A percentile compares a stretch with the other conserved stretches of the same genome.
Evolutionary conservation across 169 alveolate species (phyloP).

Genomic region (Theileria sp.): DNA sequence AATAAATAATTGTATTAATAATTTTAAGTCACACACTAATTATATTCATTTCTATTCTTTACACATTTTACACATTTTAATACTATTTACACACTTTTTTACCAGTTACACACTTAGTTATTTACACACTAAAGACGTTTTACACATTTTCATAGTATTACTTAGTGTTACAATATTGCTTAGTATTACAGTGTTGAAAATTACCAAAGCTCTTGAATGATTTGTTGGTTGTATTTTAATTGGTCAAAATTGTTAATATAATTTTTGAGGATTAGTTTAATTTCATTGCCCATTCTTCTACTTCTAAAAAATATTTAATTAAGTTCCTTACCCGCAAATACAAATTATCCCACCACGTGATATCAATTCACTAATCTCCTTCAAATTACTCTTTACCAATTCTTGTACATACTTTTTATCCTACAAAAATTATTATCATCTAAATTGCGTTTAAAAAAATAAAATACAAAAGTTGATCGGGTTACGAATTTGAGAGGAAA

Average conservation of each 20-base stretch:
- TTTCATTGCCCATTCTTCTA: constrained; percentile 57
- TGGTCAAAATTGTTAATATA: constrained; percentile 29
- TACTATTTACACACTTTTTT: too few relatives aligned
- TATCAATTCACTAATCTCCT: constrained; percentile 1
- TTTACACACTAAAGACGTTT: too few relatives aligned
- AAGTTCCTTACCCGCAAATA: constrained; percentile 58
- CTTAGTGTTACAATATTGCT: too few relatives aligned
- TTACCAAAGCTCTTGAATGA: constrained; percentile 72
- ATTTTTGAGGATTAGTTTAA: constrained; percentile 45
- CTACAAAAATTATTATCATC: constrained; percentile 20
- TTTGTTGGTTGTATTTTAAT: constrained; percentile 48
- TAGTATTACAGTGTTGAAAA: neutral
- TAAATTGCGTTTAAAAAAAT: neutral
- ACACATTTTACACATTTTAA: too few relatives aligned
- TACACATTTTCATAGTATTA: too few relatives aligned
- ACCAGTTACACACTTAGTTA: too few relatives aligned
- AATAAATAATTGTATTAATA: neutral
- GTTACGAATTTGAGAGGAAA: too few relatives aligned
- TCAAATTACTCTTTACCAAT: constrained; percentile 17
- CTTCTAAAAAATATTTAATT: constrained; percentile 26
- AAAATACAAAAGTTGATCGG: too few relatives aligned
- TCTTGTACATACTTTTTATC: constrained; percentile 46
- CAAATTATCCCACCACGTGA: constrained; percentile 18
- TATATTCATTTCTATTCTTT: too few relatives aligned
- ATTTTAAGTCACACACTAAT: neutral